A percentile compares a stretch with the other conserved stretches of the same genome.
phyloP scores from a whole-genome alignment of 2,329 filamentous ascomycete genomes.

The Lojkania enalia region DNA sequence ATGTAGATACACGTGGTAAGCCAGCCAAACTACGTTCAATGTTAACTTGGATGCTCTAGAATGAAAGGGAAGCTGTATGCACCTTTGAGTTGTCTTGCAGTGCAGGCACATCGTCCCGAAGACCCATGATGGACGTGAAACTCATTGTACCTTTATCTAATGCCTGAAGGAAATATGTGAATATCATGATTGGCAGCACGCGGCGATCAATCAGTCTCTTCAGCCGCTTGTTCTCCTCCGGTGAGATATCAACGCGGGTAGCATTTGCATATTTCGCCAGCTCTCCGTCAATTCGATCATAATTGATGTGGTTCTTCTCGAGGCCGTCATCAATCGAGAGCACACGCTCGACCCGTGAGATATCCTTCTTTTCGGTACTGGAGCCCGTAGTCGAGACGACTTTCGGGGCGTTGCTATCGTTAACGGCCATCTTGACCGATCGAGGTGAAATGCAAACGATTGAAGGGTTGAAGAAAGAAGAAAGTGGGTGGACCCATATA shows the following conservation, averaged over 20 bases:
- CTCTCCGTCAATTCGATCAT: conserved; percentile 67
- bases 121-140: conserved; percentile 65
- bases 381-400: conserved; percentile 16
- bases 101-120: conserved; percentile 48
- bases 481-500: neutral
- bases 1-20: conserved; percentile 76
- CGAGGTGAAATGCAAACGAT: neutral
- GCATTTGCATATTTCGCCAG: conserved; percentile 69
- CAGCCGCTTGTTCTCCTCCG: conserved; percentile 63
- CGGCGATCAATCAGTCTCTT: conserved; percentile 68
- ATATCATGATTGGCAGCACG: conserved; percentile 70
- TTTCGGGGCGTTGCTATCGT: conserved; percentile 25
- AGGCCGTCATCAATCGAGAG: conserved; percentile 50
- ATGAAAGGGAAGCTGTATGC: no score
- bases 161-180: conserved; percentile 71
- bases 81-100: conserved; percentile 33
- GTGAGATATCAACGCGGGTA: conserved; percentile 59
- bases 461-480: neutral
- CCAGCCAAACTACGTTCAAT: conserved; percentile 63
- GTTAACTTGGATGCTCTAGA: neutral
- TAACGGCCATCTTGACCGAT: neutral
- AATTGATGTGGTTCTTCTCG: conserved; percentile 59
- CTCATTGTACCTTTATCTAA: conserved; percentile 70
- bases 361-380: conserved; percentile 33
- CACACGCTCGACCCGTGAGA: conserved; percentile 55